Conservation (phyloP, 78 protist species). For the Speleostelium caveatum region DNA sequence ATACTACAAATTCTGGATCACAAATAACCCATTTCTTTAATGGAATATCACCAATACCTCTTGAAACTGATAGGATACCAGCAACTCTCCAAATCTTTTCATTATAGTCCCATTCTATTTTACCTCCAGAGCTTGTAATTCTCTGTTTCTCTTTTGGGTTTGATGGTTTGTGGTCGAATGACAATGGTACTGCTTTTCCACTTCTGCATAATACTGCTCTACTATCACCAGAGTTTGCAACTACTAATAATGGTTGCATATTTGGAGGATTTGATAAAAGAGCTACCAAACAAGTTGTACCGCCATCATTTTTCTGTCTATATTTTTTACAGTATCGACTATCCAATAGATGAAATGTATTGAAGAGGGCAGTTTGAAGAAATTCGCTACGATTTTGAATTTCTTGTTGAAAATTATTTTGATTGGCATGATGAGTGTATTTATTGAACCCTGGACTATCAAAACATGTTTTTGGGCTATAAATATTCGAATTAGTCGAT, state of each 20-base stretch:
- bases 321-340: constrained; percentile 45
- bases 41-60: constrained; percentile 76
- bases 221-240: constrained; percentile 75
- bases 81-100: constrained; percentile 61
- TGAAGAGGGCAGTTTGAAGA: constrained; percentile 34
- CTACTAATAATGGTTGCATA: constrained; percentile 35
- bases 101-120: constrained; percentile 54
- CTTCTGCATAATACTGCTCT: constrained; percentile 69
- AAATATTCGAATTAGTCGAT: neutral
- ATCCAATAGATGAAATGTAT: constrained; percentile 35
- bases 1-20: constrained; percentile 65
- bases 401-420: constrained; percentile 47
- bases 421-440: constrained; percentile 14
- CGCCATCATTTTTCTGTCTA: constrained; percentile 46
- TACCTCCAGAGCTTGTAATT: constrained; percentile 32
- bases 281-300: constrained; percentile 51
- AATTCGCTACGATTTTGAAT: constrained; percentile 51
- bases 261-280: constrained; percentile 40
- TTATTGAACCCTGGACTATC: constrained; percentile 17
- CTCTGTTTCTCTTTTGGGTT: constrained; percentile 65
- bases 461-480: neutral
- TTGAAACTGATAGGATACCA: constrained; percentile 40
- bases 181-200: constrained; percentile 61
- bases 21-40: constrained; percentile 69
- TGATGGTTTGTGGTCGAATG: constrained; percentile 72